A percentile compares a stretch with the other conserved stretches of the same genome.
Evolutionary conservation across 164 flowering plant genomes (phyloP).

Genomic region (Berberis thunbergii): DNA sequence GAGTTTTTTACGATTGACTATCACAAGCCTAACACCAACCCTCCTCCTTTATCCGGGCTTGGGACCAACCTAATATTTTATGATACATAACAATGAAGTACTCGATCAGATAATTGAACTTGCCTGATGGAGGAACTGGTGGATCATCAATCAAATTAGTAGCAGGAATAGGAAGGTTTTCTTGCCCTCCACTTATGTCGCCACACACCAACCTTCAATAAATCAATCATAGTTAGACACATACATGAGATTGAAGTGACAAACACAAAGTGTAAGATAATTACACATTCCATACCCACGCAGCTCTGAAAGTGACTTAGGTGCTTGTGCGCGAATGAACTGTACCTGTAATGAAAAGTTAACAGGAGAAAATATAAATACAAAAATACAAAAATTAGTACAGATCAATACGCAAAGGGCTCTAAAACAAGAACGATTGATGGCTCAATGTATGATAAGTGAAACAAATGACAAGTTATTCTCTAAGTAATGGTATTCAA

Average conservation of each 20-base stretch:
- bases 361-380: not conserved
- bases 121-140: slow-evolving; percentile 69
- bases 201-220: slow-evolving; percentile 50
- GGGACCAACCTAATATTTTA: too few relatives aligned
- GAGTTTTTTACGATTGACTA: too few relatives aligned
- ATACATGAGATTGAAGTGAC: not conserved
- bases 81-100: not conserved
- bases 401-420: not conserved
- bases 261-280: too few relatives aligned
- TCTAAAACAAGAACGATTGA: not conserved
- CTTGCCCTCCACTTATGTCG: slow-evolving; percentile 67
- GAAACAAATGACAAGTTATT: not conserved
- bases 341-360: slow-evolving; percentile 32
- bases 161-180: slow-evolving; percentile 69
- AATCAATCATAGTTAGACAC: not conserved
- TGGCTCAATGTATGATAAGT: not conserved
- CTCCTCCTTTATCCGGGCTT: too few relatives aligned
- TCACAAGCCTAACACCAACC: too few relatives aligned
- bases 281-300: slow-evolving; percentile 30
- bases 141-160: slow-evolving; percentile 88
- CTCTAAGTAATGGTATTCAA: too few relatives aligned
- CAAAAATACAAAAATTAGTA: not conserved
- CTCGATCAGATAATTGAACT: not conserved
- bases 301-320: slow-evolving; percentile 47
- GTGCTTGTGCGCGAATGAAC: slow-evolving; percentile 42